Conservation (phyloP, 495 filamentous ascomycete species). For the Neurospora pannonica region DNA sequence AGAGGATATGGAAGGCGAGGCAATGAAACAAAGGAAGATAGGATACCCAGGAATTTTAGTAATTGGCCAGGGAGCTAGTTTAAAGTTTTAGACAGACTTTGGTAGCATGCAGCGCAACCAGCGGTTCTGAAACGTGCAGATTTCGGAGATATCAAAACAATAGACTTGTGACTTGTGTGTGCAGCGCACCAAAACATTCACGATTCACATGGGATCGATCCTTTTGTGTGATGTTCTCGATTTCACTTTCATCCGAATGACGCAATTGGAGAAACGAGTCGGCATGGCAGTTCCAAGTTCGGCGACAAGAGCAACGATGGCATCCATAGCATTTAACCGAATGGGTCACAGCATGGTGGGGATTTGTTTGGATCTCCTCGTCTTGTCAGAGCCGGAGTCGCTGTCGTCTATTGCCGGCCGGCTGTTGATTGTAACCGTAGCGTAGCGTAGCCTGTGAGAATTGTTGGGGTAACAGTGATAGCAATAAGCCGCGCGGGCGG, state of each 20-base stretch:
- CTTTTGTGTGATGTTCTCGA: not conserved
- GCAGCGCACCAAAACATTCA: not conserved
- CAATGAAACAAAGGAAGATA: slow-evolving; percentile 8
- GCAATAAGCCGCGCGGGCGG: not conserved
- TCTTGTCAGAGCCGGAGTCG: not conserved
- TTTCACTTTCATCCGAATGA: not conserved
- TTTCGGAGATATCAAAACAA: not conserved
- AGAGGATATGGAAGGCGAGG: slow-evolving; percentile 19
- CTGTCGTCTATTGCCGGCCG: not conserved
- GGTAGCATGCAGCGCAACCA: not conserved
- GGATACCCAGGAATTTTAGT: not conserved
- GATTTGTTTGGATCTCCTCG: not conserved
- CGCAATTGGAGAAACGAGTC: not conserved
- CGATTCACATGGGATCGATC: not conserved
- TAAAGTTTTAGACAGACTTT: not conserved
- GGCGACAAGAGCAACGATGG: not conserved
- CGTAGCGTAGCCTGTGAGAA: not conserved
- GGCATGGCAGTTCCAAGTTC: not conserved
- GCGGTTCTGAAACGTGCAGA: not conserved
- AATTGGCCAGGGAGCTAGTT: not conserved
- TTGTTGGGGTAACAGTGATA: not conserved
- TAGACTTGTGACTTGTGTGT: not conserved
- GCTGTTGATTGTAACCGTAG: not conserved
- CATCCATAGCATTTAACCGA: not conserved
- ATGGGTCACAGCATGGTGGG: not conserved